phyloP scores from a whole-genome alignment of 129 eudicot species.

The Flaveria bidentis region DNA sequence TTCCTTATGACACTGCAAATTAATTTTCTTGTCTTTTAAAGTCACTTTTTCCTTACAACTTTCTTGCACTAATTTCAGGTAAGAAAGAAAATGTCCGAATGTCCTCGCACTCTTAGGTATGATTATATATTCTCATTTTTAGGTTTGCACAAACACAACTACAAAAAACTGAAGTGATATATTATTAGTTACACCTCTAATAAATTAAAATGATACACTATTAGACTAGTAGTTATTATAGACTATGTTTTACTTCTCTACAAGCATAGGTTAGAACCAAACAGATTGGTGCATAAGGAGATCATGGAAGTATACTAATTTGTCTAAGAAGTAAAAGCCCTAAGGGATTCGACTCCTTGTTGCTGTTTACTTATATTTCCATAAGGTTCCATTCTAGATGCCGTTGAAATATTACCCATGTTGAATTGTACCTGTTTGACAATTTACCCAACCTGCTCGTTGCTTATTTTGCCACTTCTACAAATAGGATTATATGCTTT shows the following conservation, averaged over 20 bases:
- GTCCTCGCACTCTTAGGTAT: slow-evolving; percentile 78
- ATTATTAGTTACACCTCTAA: slow-evolving; percentile 2
- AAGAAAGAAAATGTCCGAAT: slow-evolving; percentile 77
- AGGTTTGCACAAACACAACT: slow-evolving; percentile 1
- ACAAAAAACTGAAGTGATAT: neutral
- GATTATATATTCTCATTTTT: slow-evolving; percentile 10
- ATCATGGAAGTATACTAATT: neutral
- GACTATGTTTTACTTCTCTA: neutral
- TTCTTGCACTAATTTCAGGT: slow-evolving; percentile 43
- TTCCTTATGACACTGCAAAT: neutral
- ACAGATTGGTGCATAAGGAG: neutral
- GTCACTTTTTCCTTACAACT: neutral
- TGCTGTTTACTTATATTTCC: neutral
- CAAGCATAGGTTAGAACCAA: neutral
- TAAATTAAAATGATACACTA: neutral
- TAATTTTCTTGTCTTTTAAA: slow-evolving; percentile 7
- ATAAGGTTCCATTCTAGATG: neutral
- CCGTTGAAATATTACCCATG: neutral
- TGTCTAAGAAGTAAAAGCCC: neutral
- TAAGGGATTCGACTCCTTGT: neutral
- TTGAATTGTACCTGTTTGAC: neutral
- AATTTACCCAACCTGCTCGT: neutral
- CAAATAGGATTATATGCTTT: neutral
- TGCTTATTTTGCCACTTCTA: neutral
- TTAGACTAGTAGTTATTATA: neutral